Percentiles rank a stretch among this genome's conserved stretches.
These are phyloP conservation scores for Climacium dendroides DNA, from an alignment of 225 moss, liverwort and hornwort genomes.

Conservation along the genomic window DNA sequence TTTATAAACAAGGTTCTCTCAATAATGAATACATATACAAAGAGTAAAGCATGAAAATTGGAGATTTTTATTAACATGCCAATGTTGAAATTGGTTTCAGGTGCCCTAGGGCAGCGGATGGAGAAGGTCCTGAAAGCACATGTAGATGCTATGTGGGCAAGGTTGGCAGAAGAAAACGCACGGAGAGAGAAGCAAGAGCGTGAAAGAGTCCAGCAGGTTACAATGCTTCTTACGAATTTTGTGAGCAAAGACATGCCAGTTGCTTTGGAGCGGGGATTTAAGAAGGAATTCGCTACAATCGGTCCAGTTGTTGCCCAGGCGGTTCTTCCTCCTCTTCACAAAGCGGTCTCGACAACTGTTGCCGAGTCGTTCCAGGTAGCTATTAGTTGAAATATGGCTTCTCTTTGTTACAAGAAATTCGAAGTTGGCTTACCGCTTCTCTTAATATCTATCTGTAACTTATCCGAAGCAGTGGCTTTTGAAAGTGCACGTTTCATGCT, in stretches of 20 bases:
- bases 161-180: constrained; percentile 79
- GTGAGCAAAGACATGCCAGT: constrained; percentile 86
- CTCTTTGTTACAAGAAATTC: neutral
- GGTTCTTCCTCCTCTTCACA: constrained; percentile 71
- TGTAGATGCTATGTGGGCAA: constrained; percentile 93
- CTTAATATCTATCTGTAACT: neutral
- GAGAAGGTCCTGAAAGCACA: constrained; percentile 88
- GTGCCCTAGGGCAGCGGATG: constrained; percentile 72
- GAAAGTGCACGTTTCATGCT: neutral
- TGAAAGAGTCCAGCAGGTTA: constrained; percentile 83
- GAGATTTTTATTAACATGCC: neutral
- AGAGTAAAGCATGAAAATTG: neutral
- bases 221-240: constrained; percentile 60
- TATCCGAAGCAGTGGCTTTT: neutral
- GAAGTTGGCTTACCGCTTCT: neutral
- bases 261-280: constrained; percentile 71
- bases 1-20: neutral
- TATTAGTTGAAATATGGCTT: neutral
- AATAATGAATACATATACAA: neutral
- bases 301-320: constrained; percentile 72
- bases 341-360: constrained; percentile 58
- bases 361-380: constrained; percentile 79
- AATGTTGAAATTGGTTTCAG: constrained; percentile 6
- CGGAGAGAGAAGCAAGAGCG: constrained; percentile 80
- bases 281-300: constrained; percentile 73